Percentiles rank a stretch among this genome's conserved stretches.
Conservation (phyloP, 129 eudicot genomes). For the Daucus carota region DH1_v3.0 NC_030381.2:42507501-42508000, state of each 20-base stretch:
- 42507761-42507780: neutral
- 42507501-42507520: neutral
- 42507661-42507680: too few species aligned
- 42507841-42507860: neutral
- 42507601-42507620: too few species aligned
- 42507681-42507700: too few species aligned
- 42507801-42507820: neutral
- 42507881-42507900: constrained; percentile 84
- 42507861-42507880: constrained; percentile 54
- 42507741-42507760: neutral
- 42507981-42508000: neutral
- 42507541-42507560: neutral
- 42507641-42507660: too few species aligned
- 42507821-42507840: neutral
- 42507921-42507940: constrained; percentile 69
- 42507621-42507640: too few species aligned
- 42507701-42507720: neutral
- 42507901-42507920: constrained; percentile 91
- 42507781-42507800: neutral
- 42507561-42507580: neutral
- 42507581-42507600: too few species aligned
- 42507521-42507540: neutral
- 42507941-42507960: neutral
- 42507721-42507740: neutral
- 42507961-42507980: neutral